Percentiles rank a stretch among this genome's conserved stretches.
Conservation (phyloP, 257 asterid genomes). For the Jaltomata sinuosa region DNA sequence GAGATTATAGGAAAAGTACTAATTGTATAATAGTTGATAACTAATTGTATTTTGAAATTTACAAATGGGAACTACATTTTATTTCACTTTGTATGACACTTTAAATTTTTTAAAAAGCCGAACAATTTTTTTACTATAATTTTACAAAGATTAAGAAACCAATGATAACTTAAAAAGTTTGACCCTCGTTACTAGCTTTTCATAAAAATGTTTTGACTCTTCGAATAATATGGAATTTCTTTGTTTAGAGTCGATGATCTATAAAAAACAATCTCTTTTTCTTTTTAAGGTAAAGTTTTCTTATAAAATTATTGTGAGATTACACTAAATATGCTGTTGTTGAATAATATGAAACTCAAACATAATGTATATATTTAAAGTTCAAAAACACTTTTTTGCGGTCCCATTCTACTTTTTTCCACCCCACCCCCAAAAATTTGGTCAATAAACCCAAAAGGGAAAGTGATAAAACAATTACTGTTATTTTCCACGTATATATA, state of each 20-base stretch:
- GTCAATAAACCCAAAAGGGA: neutral
- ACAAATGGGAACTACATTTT: neutral
- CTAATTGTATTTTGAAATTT: neutral
- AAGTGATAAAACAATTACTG: neutral
- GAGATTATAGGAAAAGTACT: neutral
- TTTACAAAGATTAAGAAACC: too few species aligned
- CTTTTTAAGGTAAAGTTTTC: too few species aligned
- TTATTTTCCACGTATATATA: neutral
- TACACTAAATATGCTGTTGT: too few species aligned
- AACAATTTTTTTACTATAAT: too few species aligned
- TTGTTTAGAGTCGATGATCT: too few species aligned
- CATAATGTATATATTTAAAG: too few species aligned
- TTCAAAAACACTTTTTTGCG: conserved; percentile 11
- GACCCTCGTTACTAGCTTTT: too few species aligned
- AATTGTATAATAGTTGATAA: neutral
- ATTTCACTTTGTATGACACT: neutral
- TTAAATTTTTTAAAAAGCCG: neutral
- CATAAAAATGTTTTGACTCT: too few species aligned
- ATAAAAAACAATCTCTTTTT: too few species aligned
- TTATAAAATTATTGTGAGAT: too few species aligned
- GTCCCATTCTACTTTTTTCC: conserved; percentile 29
- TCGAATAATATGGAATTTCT: too few species aligned
- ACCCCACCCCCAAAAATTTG: neutral
- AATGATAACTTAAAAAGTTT: neutral
- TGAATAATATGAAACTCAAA: too few species aligned